Evolutionary conservation across 768 basidiomycete genomes (phyloP), one percentile per base, ranked within the genome.

Genomic region (Lepiota venenata): DNA sequence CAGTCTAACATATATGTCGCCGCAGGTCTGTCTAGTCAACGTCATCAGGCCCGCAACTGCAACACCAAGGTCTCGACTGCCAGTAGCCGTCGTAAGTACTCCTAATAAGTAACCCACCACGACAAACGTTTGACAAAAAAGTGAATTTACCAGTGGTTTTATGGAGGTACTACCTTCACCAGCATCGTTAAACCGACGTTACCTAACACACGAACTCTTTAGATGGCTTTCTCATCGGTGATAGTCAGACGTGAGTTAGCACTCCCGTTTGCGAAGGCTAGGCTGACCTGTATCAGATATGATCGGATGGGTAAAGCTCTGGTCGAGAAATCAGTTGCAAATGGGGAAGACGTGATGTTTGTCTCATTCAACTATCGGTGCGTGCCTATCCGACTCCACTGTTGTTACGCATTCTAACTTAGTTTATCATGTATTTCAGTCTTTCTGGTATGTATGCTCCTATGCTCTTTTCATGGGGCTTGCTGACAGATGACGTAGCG

Each of bases 21-120:
- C n/a, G n/a, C n/a, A 70, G 76, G 77, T 60, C 62, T 80, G 14
- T 73, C 65, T 15, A 55, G n/a, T 80, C 36, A 77, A 79, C 41
- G 70, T 80, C 11, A 46, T 74, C 10, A 60, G 56, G 6, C 75
- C 79, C n/a, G 55, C 63, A 4, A 53, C 55, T 47, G 48, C 66
- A 1, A 60, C 60, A 1, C 38, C 62, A 0, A 55, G 58, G 1
- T 64, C 65, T 14, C 67, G 64, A 27, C 60, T 79, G 5, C 78
- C 78, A 1, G 72, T 80, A 3, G 59, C 75, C 3, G 70, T 75
- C 15, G 78, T 78, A 47, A 45, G 65, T 57, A 58, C 8, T n/a
- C 25, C 29, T 18, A 20, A 51, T 56, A 2, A 60, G 15, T 14
- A 36, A 11, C 32, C 59, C 18, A 40, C 65, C 40, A 61, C 27